Evolutionary conservation across 345 rosid genomes (phyloP), one percentile per base, ranked within the genome.

Genomic region (Boechera retrofracta): DNA sequence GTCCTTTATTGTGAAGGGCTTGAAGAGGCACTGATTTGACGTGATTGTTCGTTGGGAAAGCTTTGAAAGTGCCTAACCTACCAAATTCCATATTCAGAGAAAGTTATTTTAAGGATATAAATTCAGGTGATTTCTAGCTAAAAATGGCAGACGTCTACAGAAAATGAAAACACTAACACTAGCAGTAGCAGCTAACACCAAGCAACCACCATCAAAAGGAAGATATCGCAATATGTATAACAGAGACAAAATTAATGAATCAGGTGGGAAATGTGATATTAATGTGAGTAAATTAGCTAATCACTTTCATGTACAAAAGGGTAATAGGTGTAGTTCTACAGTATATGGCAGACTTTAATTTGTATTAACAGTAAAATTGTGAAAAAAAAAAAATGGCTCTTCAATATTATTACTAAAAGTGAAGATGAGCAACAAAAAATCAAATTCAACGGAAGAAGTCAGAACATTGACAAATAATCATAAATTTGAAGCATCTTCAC

Each of bases 1-100:
- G 87, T 81, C 79, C 91, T 86, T 81, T 90, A 86, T 81, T 91
- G 91, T 55, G 97, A 87, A 36, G 87, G 93, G 80, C 89, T 89
- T 49, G 92, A 86, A 60, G 96, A 83, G 67, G 89, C 85, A 52
- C 87, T 13, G 85, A 78, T 83, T 86, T 16, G 97, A 91, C 13
- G 89, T 86, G 78, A 88, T 89, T 1, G 86, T 82, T 75, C 88
- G 90, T 64, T 90, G 93, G 77, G 90, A 63, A 83, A 89, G 87
- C 84, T 80, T 62, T 86, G 90, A 79, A 94, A 94, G 86, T 51
- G 83, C 89, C 72, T 86, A 87, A 54, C 88, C 93, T 87, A 69
- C 79, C 80, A 57, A 78, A 55, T 69, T 59, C 55, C 69, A 73
- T 41, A 49, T 54, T 62, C 67, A 71, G 8, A 61, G 52, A 76